Conservation (phyloP, 352 stramenopile species). For the Peronospora belbahrii region DNA sequence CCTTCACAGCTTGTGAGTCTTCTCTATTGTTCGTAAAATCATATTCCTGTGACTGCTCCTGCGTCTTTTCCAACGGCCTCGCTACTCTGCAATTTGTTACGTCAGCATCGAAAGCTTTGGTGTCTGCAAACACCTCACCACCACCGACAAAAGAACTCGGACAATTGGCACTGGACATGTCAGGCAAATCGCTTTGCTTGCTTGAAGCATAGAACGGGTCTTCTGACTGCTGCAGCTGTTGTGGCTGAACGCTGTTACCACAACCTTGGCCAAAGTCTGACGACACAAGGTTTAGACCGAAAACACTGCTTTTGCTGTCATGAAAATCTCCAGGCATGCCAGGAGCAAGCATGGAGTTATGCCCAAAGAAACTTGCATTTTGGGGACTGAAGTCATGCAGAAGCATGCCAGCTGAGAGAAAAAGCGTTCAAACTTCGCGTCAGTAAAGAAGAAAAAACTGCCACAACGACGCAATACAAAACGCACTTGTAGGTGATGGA, state of each 20-base stretch:
- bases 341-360: conserved; percentile 32
- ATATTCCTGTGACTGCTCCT: conserved; percentile 8
- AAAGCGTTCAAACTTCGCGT: conserved; percentile 3
- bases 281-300: conserved; percentile 56
- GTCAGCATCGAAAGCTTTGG: conserved; percentile 2
- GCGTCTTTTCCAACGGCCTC: conserved; percentile 4
- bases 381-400: conserved; percentile 73
- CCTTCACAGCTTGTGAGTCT: conserved; percentile 16
- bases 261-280: conserved; percentile 43
- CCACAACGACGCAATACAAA: background rate
- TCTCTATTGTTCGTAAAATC: conserved; percentile 4
- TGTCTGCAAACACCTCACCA: conserved; percentile 7
- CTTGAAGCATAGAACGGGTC: conserved; percentile 29
- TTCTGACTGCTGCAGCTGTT: conserved; percentile 32
- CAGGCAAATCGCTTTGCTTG: conserved; percentile 22
- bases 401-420: conserved; percentile 52
- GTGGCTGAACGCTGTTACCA: conserved; percentile 19
- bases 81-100: conserved; percentile 17
- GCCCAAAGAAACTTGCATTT: conserved; percentile 38
- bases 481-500: conserved; percentile 72
- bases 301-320: conserved; percentile 48
- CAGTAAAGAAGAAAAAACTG: conserved; percentile 3
- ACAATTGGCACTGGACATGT: conserved; percentile 26
- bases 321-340: conserved; percentile 25
- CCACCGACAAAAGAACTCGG: conserved; percentile 20